A percentile compares a stretch with the other conserved stretches of the same genome.
These are phyloP conservation scores for Lactifluus volemus DNA, from an alignment of 768 basidiomycete species.

Conservation along the genomic window DNA sequence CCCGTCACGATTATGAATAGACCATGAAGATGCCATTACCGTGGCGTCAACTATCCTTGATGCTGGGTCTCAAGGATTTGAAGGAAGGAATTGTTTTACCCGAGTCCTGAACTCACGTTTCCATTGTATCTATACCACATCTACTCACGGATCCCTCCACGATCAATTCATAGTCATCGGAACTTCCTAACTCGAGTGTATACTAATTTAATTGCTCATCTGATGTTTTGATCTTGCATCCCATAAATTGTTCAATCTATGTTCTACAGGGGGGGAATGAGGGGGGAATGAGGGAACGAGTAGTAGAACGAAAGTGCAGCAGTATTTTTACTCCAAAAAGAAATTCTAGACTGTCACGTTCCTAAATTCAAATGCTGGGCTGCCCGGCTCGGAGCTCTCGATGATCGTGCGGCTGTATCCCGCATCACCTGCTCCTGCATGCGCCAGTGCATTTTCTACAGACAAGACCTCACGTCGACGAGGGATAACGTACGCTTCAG, in stretches of 20 bases:
- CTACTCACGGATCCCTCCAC: background rate
- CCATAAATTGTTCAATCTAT: no score
- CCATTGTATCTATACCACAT: background rate
- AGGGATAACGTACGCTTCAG: slow-evolving; percentile 68
- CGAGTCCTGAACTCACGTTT: background rate
- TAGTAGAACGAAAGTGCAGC: background rate
- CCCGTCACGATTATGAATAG: slow-evolving; percentile 19
- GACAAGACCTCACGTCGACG: slow-evolving; percentile 58
- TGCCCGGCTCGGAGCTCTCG: slow-evolving; percentile 81
- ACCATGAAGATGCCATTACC: background rate
- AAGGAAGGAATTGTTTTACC: no score
- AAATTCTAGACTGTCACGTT: slow-evolving; percentile 39
- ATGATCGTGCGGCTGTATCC: slow-evolving; percentile 65
- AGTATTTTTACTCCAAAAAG: background rate
- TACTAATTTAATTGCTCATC: no score
- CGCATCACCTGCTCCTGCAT: slow-evolving; percentile 32
- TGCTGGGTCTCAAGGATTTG: no score
- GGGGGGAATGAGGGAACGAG: background rate
- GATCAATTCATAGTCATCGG: background rate
- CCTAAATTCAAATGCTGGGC: slow-evolving; percentile 79
- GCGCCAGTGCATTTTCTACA: slow-evolving; percentile 57
- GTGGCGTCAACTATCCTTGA: no score
- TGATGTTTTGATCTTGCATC: background rate
- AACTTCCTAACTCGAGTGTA: background rate
- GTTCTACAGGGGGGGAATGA: background rate